Percentiles rank a stretch among this genome's conserved stretches.
These are phyloP conservation scores for Monascus purpureus DNA, from an alignment of 495 filamentous ascomycete species.

Conservation along the genomic window DNA sequence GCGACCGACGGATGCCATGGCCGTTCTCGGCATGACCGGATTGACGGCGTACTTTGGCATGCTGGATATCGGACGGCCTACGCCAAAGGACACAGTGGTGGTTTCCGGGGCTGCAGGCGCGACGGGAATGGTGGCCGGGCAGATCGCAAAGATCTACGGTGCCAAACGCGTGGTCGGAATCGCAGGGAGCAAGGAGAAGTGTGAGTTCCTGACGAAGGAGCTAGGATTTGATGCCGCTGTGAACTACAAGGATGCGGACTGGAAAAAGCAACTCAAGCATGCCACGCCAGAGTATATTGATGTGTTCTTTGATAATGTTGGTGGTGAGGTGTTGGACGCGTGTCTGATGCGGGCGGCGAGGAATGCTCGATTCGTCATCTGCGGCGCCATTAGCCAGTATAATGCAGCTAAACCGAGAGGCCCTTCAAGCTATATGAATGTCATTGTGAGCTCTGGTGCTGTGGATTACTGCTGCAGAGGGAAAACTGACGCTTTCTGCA, in stretches of 20 bases:
- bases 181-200: slow-evolving; percentile 36
- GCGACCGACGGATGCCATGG: slow-evolving; percentile 42
- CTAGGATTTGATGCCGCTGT: slow-evolving; percentile 38
- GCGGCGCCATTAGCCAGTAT: slow-evolving; percentile 42
- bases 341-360: slow-evolving; percentile 30
- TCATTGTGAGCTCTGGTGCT: slow-evolving; percentile 32
- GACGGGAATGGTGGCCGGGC: slow-evolving; percentile 53
- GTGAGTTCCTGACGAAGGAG: slow-evolving; percentile 32
- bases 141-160: slow-evolving; percentile 53
- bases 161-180: slow-evolving; percentile 38
- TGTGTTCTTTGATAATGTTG: slow-evolving; percentile 45
- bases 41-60: slow-evolving; percentile 59
- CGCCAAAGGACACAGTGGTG: slow-evolving; percentile 48
- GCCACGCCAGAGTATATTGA: slow-evolving; percentile 38
- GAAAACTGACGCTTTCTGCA: too few relatives aligned
- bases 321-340: slow-evolving; percentile 41
- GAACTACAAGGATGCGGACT: slow-evolving; percentile 42
- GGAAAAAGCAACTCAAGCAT: slow-evolving; percentile 33
- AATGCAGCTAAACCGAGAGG: slow-evolving; percentile 33
- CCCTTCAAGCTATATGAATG: slow-evolving; percentile 31
- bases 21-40: slow-evolving; percentile 44
- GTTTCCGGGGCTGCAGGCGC: slow-evolving; percentile 58
- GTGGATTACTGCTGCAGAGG: too few relatives aligned
- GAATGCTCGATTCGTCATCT: slow-evolving; percentile 38
- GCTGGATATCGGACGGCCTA: slow-evolving; percentile 40